These are phyloP conservation scores for Afroboletus lepidellus DNA, from an alignment of 1,284 basidiomycete genomes.

Conservation along the genomic window DNA sequence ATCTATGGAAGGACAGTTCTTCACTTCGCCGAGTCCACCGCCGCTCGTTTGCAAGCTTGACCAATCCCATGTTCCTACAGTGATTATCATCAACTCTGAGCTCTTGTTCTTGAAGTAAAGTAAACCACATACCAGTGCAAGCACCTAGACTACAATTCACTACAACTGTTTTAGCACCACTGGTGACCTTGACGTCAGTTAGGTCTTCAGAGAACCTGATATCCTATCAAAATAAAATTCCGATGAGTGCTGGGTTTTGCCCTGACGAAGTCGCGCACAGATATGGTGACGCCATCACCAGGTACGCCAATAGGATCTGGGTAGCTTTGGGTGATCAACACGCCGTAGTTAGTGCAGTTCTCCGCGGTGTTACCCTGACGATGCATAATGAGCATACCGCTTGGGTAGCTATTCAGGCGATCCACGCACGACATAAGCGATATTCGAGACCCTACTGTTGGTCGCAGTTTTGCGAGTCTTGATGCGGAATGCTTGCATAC, in stretches of 20 bases:
- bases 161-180: conserved; percentile 37
- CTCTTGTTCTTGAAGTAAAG: background rate
- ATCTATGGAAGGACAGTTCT: conserved; percentile 36
- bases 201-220: conserved; percentile 39
- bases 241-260: background rate
- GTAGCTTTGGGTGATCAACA: conserved; percentile 51
- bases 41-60: conserved; percentile 40
- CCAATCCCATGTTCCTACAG: conserved; percentile 54
- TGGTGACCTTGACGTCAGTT: conserved; percentile 39
- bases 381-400: conserved; percentile 1
- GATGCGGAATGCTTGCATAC: conserved; percentile 46
- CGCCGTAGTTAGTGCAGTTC: conserved; percentile 41
- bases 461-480: conserved; percentile 42
- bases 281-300: conserved; percentile 45
- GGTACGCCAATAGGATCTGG: conserved; percentile 44
- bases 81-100: background rate
- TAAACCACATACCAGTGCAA: conserved; percentile 37
- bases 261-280: conserved; percentile 17
- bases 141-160: conserved; percentile 46
- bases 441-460: conserved; percentile 39
- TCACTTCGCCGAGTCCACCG: conserved; percentile 40
- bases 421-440: conserved; percentile 40
- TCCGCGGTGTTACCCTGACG: conserved; percentile 43
- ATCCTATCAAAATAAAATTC: conserved; percentile 26
- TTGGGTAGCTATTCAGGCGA: background rate